phyloP scores from a whole-genome alignment of 345 rosid species.

The Leavenworthia alabamica region DNA sequence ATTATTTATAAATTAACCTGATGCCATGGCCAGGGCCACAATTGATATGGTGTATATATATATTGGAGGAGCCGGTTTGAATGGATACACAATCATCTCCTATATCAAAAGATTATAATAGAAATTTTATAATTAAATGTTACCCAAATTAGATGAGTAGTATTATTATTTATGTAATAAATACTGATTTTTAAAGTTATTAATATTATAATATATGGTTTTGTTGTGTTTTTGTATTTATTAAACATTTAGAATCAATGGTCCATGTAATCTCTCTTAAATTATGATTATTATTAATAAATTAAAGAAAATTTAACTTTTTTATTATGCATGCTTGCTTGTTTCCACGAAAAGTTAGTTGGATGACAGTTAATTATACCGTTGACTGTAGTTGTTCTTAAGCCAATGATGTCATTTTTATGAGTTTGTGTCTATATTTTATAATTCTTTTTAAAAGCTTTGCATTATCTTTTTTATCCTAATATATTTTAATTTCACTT shows the following conservation, averaged over 20 bases:
- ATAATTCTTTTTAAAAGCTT: background rate
- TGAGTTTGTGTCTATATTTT: background rate
- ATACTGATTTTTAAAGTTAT: background rate
- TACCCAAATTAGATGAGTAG: background rate
- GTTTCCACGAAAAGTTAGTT: slow-evolving; percentile 25
- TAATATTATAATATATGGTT: background rate
- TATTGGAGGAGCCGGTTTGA: slow-evolving; percentile 75
- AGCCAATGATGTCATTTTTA: slow-evolving; percentile 14
- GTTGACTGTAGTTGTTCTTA: slow-evolving; percentile 13
- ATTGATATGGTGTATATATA: slow-evolving; percentile 62
- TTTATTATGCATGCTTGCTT: slow-evolving; percentile 29
- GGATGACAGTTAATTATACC: slow-evolving; percentile 31
- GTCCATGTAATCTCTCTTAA: slow-evolving; percentile 6
- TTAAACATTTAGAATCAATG: background rate
- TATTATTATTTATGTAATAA: background rate
- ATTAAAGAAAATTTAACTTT: slow-evolving; percentile 5
- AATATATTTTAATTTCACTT: background rate
- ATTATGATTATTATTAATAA: background rate
- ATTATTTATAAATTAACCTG: slow-evolving; percentile 30
- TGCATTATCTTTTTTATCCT: background rate
- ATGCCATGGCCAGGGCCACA: slow-evolving; percentile 98
- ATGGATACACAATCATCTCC: slow-evolving; percentile 95
- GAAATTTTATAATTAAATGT: background rate
- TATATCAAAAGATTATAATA: slow-evolving; percentile 4
- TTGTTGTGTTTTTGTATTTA: background rate